Conservation (phyloP, 2,329 filamentous ascomycete species). For the Ophiostoma ulmi region DNA sequence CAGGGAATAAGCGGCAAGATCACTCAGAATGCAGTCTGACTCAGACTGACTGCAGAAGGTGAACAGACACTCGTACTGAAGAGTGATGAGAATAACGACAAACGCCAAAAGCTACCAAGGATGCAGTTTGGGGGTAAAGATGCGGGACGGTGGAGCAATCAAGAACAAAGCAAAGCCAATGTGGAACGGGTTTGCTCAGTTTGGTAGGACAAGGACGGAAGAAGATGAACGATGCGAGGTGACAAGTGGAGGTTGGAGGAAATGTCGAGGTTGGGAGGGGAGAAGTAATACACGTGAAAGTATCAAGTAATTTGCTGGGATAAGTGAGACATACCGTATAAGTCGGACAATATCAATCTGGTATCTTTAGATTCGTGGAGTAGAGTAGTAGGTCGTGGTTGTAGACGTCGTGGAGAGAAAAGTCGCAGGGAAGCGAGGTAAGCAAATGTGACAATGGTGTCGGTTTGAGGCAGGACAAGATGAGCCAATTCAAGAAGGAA, state of each 20-base stretch:
- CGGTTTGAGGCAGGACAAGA: not conserved
- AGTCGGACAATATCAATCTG: slow-evolving; percentile 2
- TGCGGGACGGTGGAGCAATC: not conserved
- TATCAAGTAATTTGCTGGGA: not conserved
- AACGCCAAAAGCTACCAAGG: not conserved
- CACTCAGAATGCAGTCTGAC: not conserved
- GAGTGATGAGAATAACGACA: not conserved
- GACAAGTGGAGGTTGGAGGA: not conserved
- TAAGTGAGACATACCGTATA: not conserved
- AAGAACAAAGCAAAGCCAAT: not conserved
- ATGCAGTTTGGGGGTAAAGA: not conserved
- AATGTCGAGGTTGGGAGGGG: not conserved
- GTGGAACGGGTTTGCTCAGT: not conserved
- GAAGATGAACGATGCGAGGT: slow-evolving; percentile 4
- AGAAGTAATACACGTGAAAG: not conserved
- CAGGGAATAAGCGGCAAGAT: slow-evolving; percentile 9
- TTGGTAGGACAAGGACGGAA: slow-evolving; percentile 7
- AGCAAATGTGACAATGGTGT: not conserved
- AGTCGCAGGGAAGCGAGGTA: not conserved
- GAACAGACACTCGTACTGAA: not conserved
- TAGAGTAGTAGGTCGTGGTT: not conserved
- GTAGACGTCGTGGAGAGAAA: not conserved
- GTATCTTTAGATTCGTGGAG: not conserved
- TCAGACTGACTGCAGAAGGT: not conserved
- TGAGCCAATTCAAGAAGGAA: not conserved